Conservation (phyloP, 768 basidiomycete genomes). For the Boletus sp. region DNA sequence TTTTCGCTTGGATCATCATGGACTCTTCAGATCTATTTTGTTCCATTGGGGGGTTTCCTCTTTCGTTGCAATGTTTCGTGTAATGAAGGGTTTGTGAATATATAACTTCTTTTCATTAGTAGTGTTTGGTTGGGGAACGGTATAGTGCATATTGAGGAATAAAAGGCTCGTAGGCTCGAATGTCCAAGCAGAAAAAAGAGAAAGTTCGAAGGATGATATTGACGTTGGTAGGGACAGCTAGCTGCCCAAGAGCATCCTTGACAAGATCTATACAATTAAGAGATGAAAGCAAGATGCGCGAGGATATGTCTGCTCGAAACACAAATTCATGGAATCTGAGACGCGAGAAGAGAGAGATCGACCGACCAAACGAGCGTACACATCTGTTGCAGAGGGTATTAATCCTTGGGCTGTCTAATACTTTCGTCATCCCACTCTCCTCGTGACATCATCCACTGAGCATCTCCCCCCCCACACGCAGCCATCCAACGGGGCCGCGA, state of each 20-base stretch:
- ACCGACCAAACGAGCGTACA: conserved; percentile 30
- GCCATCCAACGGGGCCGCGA: neutral
- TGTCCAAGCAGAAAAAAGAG: conserved; percentile 14
- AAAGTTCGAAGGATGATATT: conserved; percentile 9
- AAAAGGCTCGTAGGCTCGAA: conserved; percentile 22
- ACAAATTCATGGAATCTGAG: conserved; percentile 9
- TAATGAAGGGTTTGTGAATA: neutral
- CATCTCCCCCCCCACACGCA: neutral
- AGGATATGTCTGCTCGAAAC: conserved; percentile 13
- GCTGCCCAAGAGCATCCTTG: conserved; percentile 17
- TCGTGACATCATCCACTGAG: conserved; percentile 15
- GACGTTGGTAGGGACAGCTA: conserved; percentile 14
- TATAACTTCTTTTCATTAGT: conserved; percentile 26
- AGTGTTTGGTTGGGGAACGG: conserved; percentile 15
- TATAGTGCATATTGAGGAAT: conserved; percentile 29
- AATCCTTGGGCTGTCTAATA: conserved; percentile 14
- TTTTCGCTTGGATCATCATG: neutral
- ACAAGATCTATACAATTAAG: conserved; percentile 24
- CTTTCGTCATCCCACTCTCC: conserved; percentile 9
- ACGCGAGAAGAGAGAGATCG: conserved; percentile 3
- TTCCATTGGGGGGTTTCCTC: neutral
- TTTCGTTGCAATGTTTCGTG: neutral
- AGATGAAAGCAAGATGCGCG: conserved; percentile 20
- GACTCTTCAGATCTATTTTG: neutral
- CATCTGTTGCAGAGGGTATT: conserved; percentile 19